Conservation (phyloP, 2,329 filamentous ascomycete species). For the Colletotrichum endophyticum region DNA sequence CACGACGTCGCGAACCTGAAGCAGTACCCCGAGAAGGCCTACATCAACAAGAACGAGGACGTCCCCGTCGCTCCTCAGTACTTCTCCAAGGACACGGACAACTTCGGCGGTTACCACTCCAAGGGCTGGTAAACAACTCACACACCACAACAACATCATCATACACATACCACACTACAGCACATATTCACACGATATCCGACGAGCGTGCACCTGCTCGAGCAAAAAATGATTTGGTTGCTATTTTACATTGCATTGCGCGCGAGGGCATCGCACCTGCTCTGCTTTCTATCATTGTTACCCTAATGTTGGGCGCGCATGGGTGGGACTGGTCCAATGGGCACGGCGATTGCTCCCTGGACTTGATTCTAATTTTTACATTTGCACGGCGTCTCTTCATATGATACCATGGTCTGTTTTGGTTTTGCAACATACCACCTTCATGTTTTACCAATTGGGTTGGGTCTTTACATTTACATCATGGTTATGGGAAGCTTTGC, state of each 20-base stretch:
- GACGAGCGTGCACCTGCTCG: conserved; percentile 2
- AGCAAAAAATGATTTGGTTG: conserved; percentile 2
- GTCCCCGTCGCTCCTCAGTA: conserved; percentile 80
- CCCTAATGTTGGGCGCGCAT: conserved; percentile 1
- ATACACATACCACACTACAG: conserved; percentile 1
- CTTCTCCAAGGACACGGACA: conserved; percentile 74
- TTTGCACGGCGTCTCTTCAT: conserved; percentile 21
- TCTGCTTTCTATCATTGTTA: conserved; percentile 9
- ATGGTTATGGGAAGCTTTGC: background rate
- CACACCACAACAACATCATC: background rate
- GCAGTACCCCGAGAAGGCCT: conserved; percentile 74
- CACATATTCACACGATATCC: conserved; percentile 18
- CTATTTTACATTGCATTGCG: conserved; percentile 18
- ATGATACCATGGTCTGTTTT: conserved; percentile 25
- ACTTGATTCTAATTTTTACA: conserved; percentile 13
- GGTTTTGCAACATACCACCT: conserved; percentile 18
- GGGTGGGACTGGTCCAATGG: background rate
- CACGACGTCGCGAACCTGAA: conserved; percentile 89
- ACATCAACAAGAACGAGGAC: conserved; percentile 64
- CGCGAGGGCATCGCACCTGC: conserved; percentile 13
- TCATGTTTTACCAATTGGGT: conserved; percentile 15
- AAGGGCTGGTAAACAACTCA: conserved; percentile 73
- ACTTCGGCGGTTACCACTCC: conserved; percentile 76
- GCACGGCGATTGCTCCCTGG: background rate
- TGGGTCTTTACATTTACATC: conserved; percentile 10